phyloP scores from a whole-genome alignment of 2,329 filamentous ascomycete species.

The Emmonsia crescens region DNA sequence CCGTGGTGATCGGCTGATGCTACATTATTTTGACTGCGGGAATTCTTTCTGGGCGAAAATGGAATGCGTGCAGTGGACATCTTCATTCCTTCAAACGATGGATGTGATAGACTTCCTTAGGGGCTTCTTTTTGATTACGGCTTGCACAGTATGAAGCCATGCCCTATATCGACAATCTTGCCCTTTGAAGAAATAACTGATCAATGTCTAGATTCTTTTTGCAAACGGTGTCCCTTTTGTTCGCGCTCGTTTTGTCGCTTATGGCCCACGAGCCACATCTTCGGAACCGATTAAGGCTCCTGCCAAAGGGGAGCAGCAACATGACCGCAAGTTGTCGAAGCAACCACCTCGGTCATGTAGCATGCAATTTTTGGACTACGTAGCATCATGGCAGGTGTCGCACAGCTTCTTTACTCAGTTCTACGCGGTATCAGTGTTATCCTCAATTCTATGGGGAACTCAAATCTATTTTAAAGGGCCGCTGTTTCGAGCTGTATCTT shows the following conservation, averaged over 20 bases:
- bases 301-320: background rate
- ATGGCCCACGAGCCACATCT: conserved; percentile 44
- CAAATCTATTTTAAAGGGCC: conserved; percentile 50
- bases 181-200: background rate
- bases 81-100: background rate
- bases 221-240: conserved; percentile 42
- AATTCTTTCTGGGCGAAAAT: background rate
- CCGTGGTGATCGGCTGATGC: background rate
- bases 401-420: conserved; percentile 87
- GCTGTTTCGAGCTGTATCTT: conserved; percentile 42
- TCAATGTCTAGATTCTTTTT: conserved; percentile 34
- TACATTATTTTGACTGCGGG: background rate
- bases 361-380: conserved; percentile 36
- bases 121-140: conserved; percentile 3
- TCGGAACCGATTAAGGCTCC: conserved; percentile 6
- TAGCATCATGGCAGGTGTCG: conserved; percentile 55
- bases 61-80: background rate
- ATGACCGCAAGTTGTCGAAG: background rate
- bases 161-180: background rate
- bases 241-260: conserved; percentile 46
- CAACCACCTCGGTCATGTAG: conserved; percentile 9
- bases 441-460: conserved; percentile 62
- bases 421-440: conserved; percentile 60
- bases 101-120: conserved; percentile 3
- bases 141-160: conserved; percentile 2